These are phyloP conservation scores for Pythium dissimile DNA, from an alignment of 352 stramenopile genomes.

Conservation along the genomic window DNA sequence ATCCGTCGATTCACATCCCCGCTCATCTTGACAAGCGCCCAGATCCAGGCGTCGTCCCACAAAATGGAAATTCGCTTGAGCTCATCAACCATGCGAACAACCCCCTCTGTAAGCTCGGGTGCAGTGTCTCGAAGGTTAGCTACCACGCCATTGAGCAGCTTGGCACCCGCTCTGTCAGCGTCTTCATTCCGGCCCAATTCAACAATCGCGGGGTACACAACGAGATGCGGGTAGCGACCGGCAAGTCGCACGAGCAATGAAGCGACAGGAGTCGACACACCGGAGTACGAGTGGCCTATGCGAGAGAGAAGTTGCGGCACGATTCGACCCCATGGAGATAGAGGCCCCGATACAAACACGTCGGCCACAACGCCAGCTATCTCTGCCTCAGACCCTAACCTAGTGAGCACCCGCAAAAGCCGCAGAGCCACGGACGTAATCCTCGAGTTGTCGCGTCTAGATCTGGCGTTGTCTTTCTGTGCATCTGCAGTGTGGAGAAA, in stretches of 20 bases:
- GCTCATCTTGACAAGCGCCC: slow-evolving; percentile 63
- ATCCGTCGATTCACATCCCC: slow-evolving; percentile 63
- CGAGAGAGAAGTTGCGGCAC: slow-evolving; percentile 75
- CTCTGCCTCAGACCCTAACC: slow-evolving; percentile 46
- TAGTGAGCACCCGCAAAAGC: slow-evolving; percentile 62
- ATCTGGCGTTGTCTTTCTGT: not conserved
- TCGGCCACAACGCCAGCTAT: slow-evolving; percentile 39
- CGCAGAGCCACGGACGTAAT: slow-evolving; percentile 53
- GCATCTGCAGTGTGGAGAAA: slow-evolving; percentile 1
- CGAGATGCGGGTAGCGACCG: slow-evolving; percentile 47
- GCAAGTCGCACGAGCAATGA: slow-evolving; percentile 64
- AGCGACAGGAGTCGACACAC: slow-evolving; percentile 50
- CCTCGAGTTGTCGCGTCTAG: slow-evolving; percentile 16
- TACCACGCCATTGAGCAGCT: slow-evolving; percentile 37
- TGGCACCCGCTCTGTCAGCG: slow-evolving; percentile 1
- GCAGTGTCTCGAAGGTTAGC: slow-evolving; percentile 37
- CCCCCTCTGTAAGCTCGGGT: slow-evolving; percentile 41
- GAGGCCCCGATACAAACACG: slow-evolving; percentile 42
- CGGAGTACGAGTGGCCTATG: slow-evolving; percentile 46
- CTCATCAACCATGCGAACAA: slow-evolving; percentile 65
- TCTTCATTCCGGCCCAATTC: slow-evolving; percentile 29
- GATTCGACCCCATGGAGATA: slow-evolving; percentile 58
- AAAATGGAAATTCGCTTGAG: slow-evolving; percentile 75
- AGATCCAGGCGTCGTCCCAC: slow-evolving; percentile 84
- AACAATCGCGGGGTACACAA: slow-evolving; percentile 78